Evolutionary conservation across 306 rosid species (phyloP), one percentile per base, ranked within the genome.

Genomic region (Purshia tridentata): DNA sequence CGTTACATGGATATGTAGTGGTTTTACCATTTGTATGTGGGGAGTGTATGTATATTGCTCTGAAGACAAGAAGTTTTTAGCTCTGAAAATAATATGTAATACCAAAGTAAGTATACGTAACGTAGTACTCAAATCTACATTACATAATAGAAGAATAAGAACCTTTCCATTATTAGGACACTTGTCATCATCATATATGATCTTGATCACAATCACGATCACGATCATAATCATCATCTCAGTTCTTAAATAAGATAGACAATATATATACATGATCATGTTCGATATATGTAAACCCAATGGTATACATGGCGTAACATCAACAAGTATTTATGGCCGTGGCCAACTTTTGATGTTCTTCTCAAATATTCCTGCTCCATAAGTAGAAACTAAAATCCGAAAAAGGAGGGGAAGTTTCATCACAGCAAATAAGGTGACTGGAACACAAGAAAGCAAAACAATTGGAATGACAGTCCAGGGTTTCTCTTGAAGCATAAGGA

Each of bases 371-470:
- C 78, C 65, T 56, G 67, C 61, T 13, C 68, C 52, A 15, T 78
- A 84, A 19, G 84, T 66, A 0, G 74, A 76, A 22, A 54, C 29
- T 22, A 70, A 5, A 5, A 76, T 65, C 51, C 78, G 84, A 22
- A 40, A 19, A 81, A 78, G 63, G 0, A 79, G 81, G 1, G 69
- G 77, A 29, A 47, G 73, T 16, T 76, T 69, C 10, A 81, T 42
- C 23, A 6, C 4, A 4, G 51, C 48, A 79, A 76, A 85, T 4
- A 76, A 65, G 12, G 52, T 37, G 66, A 86, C 67, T 2, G 84
- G 88, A 39, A 83, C 0, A 48, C 52, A 19, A 0, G 84, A 72
- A 14, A 81, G 52, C 5, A 15, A 6, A 1, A 79, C 49, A 10
- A 64, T 67, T 16, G 70, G 23, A 23, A 0, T 6, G 1, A 80